Evolutionary conservation across 495 filamentous ascomycete genomes (phyloP).

Genomic region (Trichoderma gamsii): DNA sequence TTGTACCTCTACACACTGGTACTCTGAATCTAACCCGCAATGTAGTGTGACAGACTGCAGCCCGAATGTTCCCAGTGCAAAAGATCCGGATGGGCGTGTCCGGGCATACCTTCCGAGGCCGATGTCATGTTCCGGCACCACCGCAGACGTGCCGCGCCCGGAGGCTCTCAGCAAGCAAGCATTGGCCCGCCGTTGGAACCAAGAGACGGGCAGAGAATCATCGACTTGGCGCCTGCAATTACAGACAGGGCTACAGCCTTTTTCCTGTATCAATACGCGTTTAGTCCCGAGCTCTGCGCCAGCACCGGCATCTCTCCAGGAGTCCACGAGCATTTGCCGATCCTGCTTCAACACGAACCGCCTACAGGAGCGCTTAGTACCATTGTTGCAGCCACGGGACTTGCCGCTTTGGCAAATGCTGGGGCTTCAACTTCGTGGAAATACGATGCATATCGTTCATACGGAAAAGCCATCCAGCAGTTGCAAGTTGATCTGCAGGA

Average conservation of each 20-base stretch:
- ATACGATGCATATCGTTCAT: neutral
- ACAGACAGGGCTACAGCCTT: neutral
- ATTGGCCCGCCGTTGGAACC: neutral
- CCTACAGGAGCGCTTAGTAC: neutral
- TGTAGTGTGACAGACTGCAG: neutral
- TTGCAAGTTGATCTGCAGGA: neutral
- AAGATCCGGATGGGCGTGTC: neutral
- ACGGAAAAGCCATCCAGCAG: neutral
- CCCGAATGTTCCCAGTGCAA: neutral
- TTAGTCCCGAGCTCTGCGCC: neutral
- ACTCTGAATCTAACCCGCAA: no score
- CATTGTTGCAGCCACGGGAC: neutral
- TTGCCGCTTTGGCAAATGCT: neutral
- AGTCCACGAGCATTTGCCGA: neutral
- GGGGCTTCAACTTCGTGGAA: neutral
- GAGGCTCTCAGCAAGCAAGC: neutral
- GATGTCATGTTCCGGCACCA: neutral
- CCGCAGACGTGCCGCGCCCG: neutral
- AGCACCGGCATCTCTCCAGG: no score
- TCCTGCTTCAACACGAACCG: neutral
- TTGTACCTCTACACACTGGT: no score
- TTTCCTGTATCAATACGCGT: neutral
- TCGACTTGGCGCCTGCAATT: neutral
- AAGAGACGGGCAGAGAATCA: neutral
- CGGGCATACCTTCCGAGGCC: neutral